Conservation (phyloP, 2,329 filamentous ascomycete species). For the Aspergillus fischeri region DNA sequence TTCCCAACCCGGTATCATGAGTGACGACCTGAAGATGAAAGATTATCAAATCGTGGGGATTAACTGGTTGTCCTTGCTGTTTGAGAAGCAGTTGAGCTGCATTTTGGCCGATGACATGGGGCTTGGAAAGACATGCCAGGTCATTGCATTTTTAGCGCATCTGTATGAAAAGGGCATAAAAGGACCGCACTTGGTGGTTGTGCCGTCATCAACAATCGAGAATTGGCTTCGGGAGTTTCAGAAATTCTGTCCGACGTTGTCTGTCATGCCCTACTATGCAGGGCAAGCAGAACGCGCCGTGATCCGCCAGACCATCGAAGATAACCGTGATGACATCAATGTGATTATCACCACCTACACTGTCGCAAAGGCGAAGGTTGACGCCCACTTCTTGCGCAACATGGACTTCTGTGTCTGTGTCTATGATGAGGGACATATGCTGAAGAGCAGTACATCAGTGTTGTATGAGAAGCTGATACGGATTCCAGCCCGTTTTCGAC, state of each 20-base stretch:
- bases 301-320: slow-evolving; percentile 63
- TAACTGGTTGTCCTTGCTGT: slow-evolving; percentile 88
- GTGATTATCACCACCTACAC: slow-evolving; percentile 71
- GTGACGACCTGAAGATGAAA: slow-evolving; percentile 72
- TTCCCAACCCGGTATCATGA: slow-evolving; percentile 73
- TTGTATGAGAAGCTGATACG: slow-evolving; percentile 74
- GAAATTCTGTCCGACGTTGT: slow-evolving; percentile 74
- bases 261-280: slow-evolving; percentile 70
- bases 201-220: slow-evolving; percentile 87
- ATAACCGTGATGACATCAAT: slow-evolving; percentile 62
- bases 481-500: slow-evolving; percentile 75
- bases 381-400: slow-evolving; percentile 60
- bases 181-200: slow-evolving; percentile 80
- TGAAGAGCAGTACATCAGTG: slow-evolving; percentile 83
- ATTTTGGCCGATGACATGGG: slow-evolving; percentile 98
- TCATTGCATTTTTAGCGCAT: slow-evolving; percentile 86
- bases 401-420: slow-evolving; percentile 61
- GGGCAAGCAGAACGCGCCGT: slow-evolving; percentile 62
- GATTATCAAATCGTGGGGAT: slow-evolving; percentile 91
- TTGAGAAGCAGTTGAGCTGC: slow-evolving; percentile 72
- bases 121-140: slow-evolving; percentile 92
- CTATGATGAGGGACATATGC: slow-evolving; percentile 89
- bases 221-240: slow-evolving; percentile 94
- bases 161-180: slow-evolving; percentile 64
- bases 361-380: slow-evolving; percentile 57